Evolutionary conservation across 257 asterid genomes (phyloP).

Genomic region (Rehmannia glutinosa): DNA sequence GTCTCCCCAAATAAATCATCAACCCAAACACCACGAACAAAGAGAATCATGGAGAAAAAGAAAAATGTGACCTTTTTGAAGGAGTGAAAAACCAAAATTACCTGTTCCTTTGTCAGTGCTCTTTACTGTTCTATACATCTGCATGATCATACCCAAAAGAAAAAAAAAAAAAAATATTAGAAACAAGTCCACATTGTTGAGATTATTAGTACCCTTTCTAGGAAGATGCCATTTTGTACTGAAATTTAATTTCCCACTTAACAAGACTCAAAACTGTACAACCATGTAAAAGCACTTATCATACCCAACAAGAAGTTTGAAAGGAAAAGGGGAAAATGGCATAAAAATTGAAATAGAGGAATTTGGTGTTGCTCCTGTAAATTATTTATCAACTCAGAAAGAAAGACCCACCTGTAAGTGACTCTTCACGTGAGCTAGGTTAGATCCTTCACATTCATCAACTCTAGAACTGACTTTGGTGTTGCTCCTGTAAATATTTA

Average conservation of each 20-base stretch:
- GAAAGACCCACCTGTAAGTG: constrained; percentile 66
- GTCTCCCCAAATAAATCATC: constrained; percentile 5
- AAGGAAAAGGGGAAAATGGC: too few species aligned
- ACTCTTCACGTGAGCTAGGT: constrained; percentile 95
- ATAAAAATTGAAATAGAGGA: too few species aligned
- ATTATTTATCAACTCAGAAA: constrained; percentile 1
- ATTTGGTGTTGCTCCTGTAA: too few species aligned
- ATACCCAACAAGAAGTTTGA: background rate
- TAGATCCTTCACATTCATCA: constrained; percentile 93
- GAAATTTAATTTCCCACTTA: constrained; percentile 22
- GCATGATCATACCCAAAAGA: constrained; percentile 43
- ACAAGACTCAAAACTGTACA: constrained; percentile 12
- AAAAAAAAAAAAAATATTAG: background rate
- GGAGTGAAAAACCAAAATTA: constrained; percentile 28
- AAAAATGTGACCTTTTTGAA: constrained; percentile 32
- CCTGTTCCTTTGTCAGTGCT: constrained; percentile 80
- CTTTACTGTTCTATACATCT: constrained; percentile 99
- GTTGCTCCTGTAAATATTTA: constrained; percentile 63
- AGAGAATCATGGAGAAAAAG: constrained; percentile 22
- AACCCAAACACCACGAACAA: constrained; percentile 31
- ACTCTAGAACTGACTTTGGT: constrained; percentile 81
- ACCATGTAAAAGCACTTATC: background rate
- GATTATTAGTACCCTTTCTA: constrained; percentile 13
- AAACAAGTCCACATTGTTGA: constrained; percentile 28
- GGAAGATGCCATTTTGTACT: constrained; percentile 59